Conservation (phyloP, 2,329 filamentous ascomycete species). For the Apiospora rasikravindrae region DNA sequence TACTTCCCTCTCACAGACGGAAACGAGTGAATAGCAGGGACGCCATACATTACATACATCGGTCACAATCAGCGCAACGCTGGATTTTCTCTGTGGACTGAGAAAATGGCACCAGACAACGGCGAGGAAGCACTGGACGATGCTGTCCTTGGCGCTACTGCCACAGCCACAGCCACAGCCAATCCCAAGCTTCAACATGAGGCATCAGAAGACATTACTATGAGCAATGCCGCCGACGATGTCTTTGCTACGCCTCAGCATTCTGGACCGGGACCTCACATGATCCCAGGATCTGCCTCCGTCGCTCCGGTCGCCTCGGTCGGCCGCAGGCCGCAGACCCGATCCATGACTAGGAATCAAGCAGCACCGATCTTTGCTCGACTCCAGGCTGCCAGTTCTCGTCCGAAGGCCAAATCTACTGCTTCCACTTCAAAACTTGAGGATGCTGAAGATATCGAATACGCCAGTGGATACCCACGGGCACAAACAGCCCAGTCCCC, state of each 20-base stretch:
- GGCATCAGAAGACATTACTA: not conserved
- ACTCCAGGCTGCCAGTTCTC: not conserved
- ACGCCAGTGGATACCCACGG: not conserved
- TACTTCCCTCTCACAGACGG: not conserved
- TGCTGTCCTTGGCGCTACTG: not conserved
- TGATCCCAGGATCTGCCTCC: not conserved
- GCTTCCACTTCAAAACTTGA: not conserved
- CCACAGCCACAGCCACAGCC: not conserved
- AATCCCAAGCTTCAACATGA: not conserved
- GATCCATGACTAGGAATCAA: constrained; percentile 9
- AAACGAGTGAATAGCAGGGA: not conserved
- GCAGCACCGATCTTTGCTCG: not conserved
- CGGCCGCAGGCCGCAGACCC: not conserved
- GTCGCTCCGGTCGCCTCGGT: not conserved
- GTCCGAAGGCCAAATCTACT: not conserved
- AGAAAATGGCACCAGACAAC: not conserved
- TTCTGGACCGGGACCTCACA: not conserved
- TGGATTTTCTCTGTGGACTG: no score
- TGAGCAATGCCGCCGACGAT: not conserved
- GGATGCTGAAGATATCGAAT: not conserved
- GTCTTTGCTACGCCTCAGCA: constrained; percentile 7
- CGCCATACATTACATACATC: not conserved
- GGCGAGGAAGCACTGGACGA: not conserved
- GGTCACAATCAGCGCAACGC: not conserved
- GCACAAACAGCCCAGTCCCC: not conserved